Percentiles rank a stretch among this genome's conserved stretches.
Conservation (phyloP, 2,329 filamentous ascomycete genomes). For the Lojkania enalia region DNA sequence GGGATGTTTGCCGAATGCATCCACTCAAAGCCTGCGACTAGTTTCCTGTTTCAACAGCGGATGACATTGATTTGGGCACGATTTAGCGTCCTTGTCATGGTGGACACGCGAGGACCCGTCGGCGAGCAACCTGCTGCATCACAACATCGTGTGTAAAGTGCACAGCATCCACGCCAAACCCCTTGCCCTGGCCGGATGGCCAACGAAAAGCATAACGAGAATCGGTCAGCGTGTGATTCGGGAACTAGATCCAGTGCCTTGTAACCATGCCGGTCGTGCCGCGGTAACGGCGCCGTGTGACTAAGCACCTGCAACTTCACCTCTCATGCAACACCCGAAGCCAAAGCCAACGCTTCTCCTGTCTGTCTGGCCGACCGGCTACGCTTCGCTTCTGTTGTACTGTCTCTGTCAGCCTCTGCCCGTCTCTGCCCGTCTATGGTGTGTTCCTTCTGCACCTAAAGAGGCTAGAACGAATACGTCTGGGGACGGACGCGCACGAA, state of each 20-base stretch:
- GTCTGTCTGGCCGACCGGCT: too few relatives aligned
- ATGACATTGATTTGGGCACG: background rate
- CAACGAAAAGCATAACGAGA: slow-evolving; percentile 21
- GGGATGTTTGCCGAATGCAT: background rate
- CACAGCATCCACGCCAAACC: slow-evolving; percentile 3
- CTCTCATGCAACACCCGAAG: too few relatives aligned
- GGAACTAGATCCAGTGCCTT: background rate
- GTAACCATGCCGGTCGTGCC: slow-evolving; percentile 8
- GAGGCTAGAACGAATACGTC: too few relatives aligned
- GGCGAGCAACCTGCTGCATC: slow-evolving; percentile 2
- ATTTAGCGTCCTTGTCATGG: background rate
- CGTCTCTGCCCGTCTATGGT: too few relatives aligned
- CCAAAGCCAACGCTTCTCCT: too few relatives aligned
- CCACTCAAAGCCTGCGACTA: slow-evolving; percentile 3
- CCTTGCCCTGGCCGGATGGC: slow-evolving; percentile 20
- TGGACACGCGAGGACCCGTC: background rate
- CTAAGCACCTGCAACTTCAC: background rate
- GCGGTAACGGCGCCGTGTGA: background rate
- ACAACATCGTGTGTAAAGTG: slow-evolving; percentile 2
- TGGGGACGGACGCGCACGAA: too few relatives aligned
- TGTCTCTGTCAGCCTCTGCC: too few relatives aligned
- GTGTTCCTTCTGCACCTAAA: too few relatives aligned
- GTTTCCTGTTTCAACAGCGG: background rate
- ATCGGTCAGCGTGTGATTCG: slow-evolving; percentile 7
- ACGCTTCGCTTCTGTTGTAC: too few relatives aligned